Conservation (phyloP, 257 asterid genomes). For the Prunella vulgaris region DNA sequence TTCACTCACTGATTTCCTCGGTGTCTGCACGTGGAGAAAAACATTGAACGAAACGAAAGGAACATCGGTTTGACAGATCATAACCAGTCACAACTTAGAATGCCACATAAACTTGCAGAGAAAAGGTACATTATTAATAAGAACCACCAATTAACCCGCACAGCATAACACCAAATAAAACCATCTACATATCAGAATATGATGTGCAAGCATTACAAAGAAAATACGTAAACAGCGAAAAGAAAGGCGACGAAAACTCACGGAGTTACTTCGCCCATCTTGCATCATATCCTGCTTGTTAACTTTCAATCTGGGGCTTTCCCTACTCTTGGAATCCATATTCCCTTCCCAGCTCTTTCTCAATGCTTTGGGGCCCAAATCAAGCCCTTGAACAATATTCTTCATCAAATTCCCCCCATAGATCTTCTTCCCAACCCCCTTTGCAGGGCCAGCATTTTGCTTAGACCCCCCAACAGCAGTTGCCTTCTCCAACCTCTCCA, state of each 20-base stretch:
- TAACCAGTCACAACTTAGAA: background rate
- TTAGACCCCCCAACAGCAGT: constrained; percentile 38
- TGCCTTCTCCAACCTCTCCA: constrained; percentile 65
- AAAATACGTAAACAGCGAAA: too few species aligned
- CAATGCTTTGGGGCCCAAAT: constrained; percentile 82
- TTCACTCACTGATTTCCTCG: constrained; percentile 74
- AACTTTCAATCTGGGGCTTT: constrained; percentile 72
- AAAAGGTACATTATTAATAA: background rate
- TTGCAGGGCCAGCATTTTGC: constrained; percentile 52
- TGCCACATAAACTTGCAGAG: background rate
- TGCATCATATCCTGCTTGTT: constrained; percentile 53
- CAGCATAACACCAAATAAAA: too few species aligned
- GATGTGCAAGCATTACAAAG: too few species aligned
- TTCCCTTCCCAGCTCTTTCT: constrained; percentile 99
- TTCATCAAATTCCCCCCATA: constrained; percentile 47
- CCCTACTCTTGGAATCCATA: constrained; percentile 71
- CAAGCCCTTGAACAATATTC: constrained; percentile 66
- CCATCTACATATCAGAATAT: too few species aligned
- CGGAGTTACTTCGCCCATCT: constrained; percentile 66
- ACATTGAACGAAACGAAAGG: constrained; percentile 13
- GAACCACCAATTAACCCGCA: background rate
- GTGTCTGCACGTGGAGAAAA: constrained; percentile 43
- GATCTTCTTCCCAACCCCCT: constrained; percentile 43
- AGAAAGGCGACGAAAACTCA: constrained; percentile 33
- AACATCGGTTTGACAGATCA: constrained; percentile 11